These are phyloP conservation scores for Holtermannia corniformis DNA, from an alignment of 768 basidiomycete genomes.

Conservation along the genomic window DNA sequence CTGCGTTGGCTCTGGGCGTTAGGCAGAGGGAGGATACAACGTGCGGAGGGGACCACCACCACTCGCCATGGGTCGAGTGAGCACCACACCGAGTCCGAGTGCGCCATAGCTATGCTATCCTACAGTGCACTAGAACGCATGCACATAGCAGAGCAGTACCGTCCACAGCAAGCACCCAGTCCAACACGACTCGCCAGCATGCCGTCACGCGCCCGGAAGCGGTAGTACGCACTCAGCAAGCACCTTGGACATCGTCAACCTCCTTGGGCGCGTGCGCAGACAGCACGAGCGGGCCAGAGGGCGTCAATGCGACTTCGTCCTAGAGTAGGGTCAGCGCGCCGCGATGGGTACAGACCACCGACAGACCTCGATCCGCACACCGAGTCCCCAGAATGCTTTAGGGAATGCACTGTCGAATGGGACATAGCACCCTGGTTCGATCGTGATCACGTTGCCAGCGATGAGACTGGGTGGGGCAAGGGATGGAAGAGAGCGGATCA, in stretches of 20 bases:
- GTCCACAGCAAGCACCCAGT: no score
- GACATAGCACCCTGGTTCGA: slow-evolving; percentile 82
- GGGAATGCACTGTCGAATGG: slow-evolving; percentile 72
- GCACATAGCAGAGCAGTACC: no score
- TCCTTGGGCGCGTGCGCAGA: slow-evolving; percentile 41
- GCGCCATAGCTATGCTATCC: no score
- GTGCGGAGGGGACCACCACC: no score
- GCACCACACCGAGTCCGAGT: no score
- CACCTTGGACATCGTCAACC: slow-evolving; percentile 40
- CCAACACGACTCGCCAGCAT: no score
- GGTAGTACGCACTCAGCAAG: no score
- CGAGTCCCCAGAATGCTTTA: slow-evolving; percentile 77
- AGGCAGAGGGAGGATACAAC: no score
- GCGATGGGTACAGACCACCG: background rate
- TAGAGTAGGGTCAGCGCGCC: slow-evolving; percentile 2
- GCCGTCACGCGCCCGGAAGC: no score
- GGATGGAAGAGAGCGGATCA: slow-evolving; percentile 1
- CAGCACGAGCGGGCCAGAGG: slow-evolving; percentile 33
- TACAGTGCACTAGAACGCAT: no score
- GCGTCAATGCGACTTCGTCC: slow-evolving; percentile 40
- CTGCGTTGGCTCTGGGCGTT: no score
- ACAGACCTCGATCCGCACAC: slow-evolving; percentile 77
- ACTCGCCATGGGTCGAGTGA: no score
- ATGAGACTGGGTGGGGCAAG: slow-evolving; percentile 46
- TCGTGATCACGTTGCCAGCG: slow-evolving; percentile 81